A percentile compares a stretch with the other conserved stretches of the same genome.
phyloP scores from a whole-genome alignment of 768 basidiomycete genomes.

The Lanmaoa rubissima region DNA sequence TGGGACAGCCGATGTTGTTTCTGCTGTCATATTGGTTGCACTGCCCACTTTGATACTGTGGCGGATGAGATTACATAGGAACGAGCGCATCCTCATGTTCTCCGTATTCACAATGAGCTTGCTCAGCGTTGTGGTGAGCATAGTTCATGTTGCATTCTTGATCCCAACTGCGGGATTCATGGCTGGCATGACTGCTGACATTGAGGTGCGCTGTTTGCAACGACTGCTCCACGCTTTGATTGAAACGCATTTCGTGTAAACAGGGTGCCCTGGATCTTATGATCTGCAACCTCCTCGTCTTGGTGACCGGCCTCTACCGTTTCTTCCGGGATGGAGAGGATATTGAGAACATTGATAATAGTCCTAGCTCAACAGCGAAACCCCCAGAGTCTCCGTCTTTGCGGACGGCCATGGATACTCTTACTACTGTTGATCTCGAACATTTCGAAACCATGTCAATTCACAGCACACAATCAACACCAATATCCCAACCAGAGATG shows the following conservation, averaged over 20 bases:
- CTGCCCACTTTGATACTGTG: constrained; percentile 12
- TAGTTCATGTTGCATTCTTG: constrained; percentile 15
- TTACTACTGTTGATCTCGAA: constrained; percentile 16
- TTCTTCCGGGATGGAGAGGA: constrained; percentile 5
- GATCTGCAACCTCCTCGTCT: constrained; percentile 16
- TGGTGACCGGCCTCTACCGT: constrained; percentile 15
- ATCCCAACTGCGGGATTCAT: constrained; percentile 6
- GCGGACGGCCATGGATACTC: background rate
- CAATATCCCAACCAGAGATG: background rate
- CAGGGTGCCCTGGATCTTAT: constrained; percentile 17
- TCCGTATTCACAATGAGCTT: constrained; percentile 14
- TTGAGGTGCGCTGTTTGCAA: constrained; percentile 11
- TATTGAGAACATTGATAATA: background rate
- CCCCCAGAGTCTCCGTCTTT: background rate
- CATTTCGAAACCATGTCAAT: background rate
- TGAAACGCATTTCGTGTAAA: background rate
- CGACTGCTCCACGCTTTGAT: background rate
- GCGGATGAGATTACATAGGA: background rate
- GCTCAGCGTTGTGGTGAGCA: constrained; percentile 6
- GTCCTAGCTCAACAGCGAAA: background rate
- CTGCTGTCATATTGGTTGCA: constrained; percentile 8
- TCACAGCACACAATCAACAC: constrained; percentile 1
- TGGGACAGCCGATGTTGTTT: constrained; percentile 9
- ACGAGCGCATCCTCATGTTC: constrained; percentile 11
- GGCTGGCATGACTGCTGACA: constrained; percentile 11